Conservation (phyloP, 176 grass and related monocot species). For the Rhynchospora tenuis region DNA sequence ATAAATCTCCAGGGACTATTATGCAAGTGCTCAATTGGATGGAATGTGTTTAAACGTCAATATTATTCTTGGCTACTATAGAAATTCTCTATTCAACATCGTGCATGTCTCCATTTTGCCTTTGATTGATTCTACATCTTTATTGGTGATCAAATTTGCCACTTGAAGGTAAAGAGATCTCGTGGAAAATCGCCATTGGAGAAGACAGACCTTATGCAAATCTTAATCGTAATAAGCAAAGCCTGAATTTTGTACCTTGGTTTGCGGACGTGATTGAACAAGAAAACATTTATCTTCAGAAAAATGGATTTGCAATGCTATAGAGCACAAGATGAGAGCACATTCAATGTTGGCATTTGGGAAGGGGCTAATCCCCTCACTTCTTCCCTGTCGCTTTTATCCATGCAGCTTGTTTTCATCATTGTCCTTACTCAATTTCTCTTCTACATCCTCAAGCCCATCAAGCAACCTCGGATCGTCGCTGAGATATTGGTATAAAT, state of each 20-base stretch:
- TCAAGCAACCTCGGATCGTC: conserved; percentile 74
- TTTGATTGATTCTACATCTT: not conserved
- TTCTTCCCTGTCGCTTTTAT: conserved; percentile 57
- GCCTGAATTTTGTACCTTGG: not conserved
- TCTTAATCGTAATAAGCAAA: not conserved
- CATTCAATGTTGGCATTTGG: conserved; percentile 21
- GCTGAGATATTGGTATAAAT: conserved; percentile 58
- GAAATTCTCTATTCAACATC: not conserved
- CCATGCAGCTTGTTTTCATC: conserved; percentile 72
- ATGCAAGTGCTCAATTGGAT: not conserved
- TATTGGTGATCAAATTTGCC: not conserved
- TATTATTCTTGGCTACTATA: not conserved
- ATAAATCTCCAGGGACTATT: not conserved
- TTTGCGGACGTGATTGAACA: not conserved
- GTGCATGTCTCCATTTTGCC: not conserved
- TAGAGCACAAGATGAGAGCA: conserved; percentile 6
- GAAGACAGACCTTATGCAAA: not conserved
- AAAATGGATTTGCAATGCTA: conserved; percentile 24
- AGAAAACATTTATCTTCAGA: not conserved
- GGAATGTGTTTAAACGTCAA: not conserved
- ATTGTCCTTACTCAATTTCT: conserved; percentile 64
- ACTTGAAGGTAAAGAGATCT: not conserved
- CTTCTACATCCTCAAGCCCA: conserved; percentile 51
- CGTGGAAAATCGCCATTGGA: not conserved
- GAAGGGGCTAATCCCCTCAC: conserved; percentile 45